Percentiles rank a stretch among this genome's conserved stretches.
These are phyloP conservation scores for Clavaria fumosa DNA, from an alignment of 768 basidiomycete genomes.

Conservation along the genomic window DNA sequence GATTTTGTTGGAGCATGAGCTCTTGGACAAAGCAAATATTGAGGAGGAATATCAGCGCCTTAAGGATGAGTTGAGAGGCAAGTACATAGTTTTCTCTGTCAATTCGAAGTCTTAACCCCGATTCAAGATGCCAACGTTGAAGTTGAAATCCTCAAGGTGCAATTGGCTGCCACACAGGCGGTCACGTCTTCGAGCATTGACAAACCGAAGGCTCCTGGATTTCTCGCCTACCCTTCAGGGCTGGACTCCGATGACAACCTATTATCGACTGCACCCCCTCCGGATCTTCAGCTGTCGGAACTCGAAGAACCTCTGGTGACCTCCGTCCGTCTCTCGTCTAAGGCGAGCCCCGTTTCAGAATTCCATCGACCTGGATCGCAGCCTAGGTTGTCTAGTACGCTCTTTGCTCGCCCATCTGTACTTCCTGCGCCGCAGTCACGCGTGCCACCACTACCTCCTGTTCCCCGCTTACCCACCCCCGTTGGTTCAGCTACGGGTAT, in stretches of 20 bases:
- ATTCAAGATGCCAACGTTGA: constrained; percentile 69
- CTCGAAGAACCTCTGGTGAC: too few relatives aligned
- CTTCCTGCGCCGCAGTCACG: constrained; percentile 29
- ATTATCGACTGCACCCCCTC: constrained; percentile 39
- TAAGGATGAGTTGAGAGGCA: constrained; percentile 88
- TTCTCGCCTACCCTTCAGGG: constrained; percentile 19
- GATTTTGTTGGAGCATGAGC: constrained; percentile 90
- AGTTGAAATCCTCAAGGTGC: constrained; percentile 68
- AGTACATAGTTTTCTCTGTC: constrained; percentile 10
- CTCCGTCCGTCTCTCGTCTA: too few relatives aligned
- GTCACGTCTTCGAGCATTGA: constrained; percentile 14
- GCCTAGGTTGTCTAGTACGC: too few relatives aligned
- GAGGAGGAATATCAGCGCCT: constrained; percentile 86
- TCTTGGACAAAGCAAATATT: constrained; percentile 76
- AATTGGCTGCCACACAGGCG: constrained; percentile 32
- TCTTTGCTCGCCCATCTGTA: constrained; percentile 43
- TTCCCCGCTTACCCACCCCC: constrained; percentile 22
- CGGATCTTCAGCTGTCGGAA: constrained; percentile 44
- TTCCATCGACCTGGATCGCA: constrained; percentile 31
- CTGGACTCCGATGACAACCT: constrained; percentile 38
- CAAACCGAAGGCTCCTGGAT: constrained; percentile 14
- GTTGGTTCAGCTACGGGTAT: constrained; percentile 18
- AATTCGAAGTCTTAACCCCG: too few relatives aligned
- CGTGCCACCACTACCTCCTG: constrained; percentile 31
- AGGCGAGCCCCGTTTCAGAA: too few relatives aligned